These are phyloP conservation scores for Panaeolus cyanescens DNA, from an alignment of 768 basidiomycete genomes.

Conservation along the genomic window DNA sequence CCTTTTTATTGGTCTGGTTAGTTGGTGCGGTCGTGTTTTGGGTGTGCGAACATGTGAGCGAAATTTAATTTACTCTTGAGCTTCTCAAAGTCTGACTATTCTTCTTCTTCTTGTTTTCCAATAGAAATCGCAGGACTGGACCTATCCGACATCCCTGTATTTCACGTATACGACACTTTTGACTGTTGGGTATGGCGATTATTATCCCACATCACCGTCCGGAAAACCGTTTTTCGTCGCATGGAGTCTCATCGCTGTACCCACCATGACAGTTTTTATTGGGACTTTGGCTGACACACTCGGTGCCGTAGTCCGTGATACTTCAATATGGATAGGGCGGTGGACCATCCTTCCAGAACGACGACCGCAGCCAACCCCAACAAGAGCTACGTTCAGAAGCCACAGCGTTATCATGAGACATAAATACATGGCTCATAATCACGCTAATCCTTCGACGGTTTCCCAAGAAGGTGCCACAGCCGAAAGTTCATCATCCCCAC, in stretches of 20 bases:
- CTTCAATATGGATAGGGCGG: slow-evolving; percentile 29
- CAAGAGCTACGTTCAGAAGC: slow-evolving; percentile 23
- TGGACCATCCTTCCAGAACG: slow-evolving; percentile 30
- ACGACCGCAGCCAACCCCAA: neutral
- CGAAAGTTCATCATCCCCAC: neutral
- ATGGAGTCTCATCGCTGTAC: slow-evolving; percentile 42
- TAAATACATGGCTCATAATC: neutral
- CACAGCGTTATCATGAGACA: slow-evolving; percentile 17
- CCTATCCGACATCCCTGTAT: slow-evolving; percentile 39
- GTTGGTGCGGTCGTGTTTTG: slow-evolving; percentile 39
- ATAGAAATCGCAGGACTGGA: slow-evolving; percentile 30
- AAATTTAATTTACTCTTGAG: neutral
- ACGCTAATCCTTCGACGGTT: neutral
- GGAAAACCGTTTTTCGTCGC: slow-evolving; percentile 44
- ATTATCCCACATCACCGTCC: slow-evolving; percentile 33
- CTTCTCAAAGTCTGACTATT: neutral
- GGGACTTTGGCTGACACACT: slow-evolving; percentile 53
- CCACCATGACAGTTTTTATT: slow-evolving; percentile 43
- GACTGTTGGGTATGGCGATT: slow-evolving; percentile 46
- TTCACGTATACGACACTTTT: slow-evolving; percentile 39
- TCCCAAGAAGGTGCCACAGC: neutral
- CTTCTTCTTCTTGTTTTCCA: neutral
- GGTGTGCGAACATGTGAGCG: slow-evolving; percentile 31
- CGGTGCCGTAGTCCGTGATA: slow-evolving; percentile 34
- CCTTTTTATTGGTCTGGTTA: slow-evolving; percentile 25